Evolutionary conservation across 306 rosid species (phyloP).

Genomic region (Pterocarpus santalinus): DNA sequence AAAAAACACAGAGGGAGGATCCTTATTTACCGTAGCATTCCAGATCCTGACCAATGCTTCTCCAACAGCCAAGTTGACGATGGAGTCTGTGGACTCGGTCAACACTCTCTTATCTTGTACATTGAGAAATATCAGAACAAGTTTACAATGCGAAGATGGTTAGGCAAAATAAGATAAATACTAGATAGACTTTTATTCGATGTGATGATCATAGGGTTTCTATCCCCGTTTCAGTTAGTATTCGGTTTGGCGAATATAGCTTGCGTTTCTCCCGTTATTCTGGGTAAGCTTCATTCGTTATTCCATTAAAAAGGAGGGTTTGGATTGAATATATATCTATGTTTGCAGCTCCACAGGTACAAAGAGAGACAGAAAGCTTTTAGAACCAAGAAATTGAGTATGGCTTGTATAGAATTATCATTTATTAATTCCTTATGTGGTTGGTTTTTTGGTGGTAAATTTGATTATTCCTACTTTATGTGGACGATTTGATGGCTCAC

Average conservation of each 20-base stretch:
- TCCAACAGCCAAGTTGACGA: constrained; percentile 81
- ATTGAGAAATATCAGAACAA: constrained; percentile 78
- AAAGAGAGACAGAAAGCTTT: constrained; percentile 38
- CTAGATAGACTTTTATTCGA: constrained; percentile 47
- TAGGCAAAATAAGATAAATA: constrained; percentile 44
- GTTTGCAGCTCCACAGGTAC: constrained; percentile 45
- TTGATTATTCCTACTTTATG: not conserved
- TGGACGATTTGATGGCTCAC: constrained; percentile 7
- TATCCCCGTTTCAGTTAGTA: constrained; percentile 11
- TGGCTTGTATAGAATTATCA: constrained; percentile 53
- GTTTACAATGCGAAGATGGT: constrained; percentile 92
- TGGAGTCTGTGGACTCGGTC: constrained; percentile 88
- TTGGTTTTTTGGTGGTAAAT: constrained; percentile 20
- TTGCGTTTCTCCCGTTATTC: constrained; percentile 9
- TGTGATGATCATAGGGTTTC: constrained; percentile 44
- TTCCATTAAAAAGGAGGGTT: constrained; percentile 47
- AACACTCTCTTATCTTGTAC: constrained; percentile 83
- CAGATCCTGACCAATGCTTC: constrained; percentile 83
- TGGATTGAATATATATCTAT: constrained; percentile 44
- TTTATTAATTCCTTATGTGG: constrained; percentile 49
- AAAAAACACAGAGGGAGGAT: constrained; percentile 79
- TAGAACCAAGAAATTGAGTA: constrained; percentile 46
- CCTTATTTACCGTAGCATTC: constrained; percentile 82
- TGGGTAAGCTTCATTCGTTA: constrained; percentile 53
- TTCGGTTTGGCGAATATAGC: constrained; percentile 50